phyloP scores from a whole-genome alignment of 2,329 filamentous ascomycete genomes.

The Phaeosphaeria sp. region DNA sequence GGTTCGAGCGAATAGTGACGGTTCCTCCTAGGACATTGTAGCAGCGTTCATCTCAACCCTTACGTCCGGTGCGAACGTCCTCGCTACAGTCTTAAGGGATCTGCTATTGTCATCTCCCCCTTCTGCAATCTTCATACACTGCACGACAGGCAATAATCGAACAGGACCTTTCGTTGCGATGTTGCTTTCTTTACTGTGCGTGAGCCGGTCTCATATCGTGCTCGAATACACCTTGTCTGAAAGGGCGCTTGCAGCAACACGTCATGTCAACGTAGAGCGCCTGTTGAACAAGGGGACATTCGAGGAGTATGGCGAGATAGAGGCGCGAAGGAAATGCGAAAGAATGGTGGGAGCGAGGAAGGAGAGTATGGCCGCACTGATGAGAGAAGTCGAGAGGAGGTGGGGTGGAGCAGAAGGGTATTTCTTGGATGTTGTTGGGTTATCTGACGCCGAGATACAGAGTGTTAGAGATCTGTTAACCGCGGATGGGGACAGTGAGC shows the following conservation, averaged over 20 bases:
- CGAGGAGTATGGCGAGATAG: conserved; percentile 32
- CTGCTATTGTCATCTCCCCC: conserved; percentile 50
- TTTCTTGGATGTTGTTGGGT: conserved; percentile 19
- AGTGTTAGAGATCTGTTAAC: conserved; percentile 19
- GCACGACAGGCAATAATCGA: conserved; percentile 77
- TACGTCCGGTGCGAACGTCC: conserved; percentile 60
- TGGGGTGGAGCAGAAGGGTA: conserved; percentile 32
- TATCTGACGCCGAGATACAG: conserved; percentile 21
- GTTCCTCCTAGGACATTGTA: conserved; percentile 60
- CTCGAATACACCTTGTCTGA: conserved; percentile 73
- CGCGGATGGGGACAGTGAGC: conserved; percentile 4
- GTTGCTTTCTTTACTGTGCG: conserved; percentile 67
- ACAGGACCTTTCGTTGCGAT: conserved; percentile 73
- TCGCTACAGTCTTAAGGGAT: conserved; percentile 65
- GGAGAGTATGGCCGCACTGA: conserved; percentile 38
- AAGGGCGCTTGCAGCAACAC: conserved; percentile 51
- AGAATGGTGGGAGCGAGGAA: conserved; percentile 46
- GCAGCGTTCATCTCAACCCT: conserved; percentile 69
- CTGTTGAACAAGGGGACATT: conserved; percentile 60
- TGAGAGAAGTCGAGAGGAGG: conserved; percentile 21
- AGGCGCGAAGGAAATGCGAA: conserved; percentile 33
- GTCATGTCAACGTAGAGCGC: conserved; percentile 50
- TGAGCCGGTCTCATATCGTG: conserved; percentile 62
- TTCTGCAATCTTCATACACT: conserved; percentile 70
- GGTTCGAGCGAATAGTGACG: background rate